These are phyloP conservation scores for Tuber indicum DNA, from an alignment of 495 filamentous ascomycete genomes.

Conservation along the genomic window DNA sequence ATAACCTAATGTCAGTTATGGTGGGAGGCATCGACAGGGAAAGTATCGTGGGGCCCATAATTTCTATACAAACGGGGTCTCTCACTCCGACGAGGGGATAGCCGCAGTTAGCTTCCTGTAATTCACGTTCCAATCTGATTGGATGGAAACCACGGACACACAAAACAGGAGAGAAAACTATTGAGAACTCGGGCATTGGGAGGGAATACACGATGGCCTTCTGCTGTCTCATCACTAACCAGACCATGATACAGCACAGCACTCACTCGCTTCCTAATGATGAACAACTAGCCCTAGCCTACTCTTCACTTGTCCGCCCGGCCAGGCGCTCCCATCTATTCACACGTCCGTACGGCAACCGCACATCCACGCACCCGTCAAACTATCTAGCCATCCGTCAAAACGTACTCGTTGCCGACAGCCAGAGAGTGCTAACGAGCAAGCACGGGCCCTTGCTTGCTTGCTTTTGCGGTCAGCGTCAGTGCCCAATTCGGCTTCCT, in stretches of 20 bases:
- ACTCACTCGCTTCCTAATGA: not conserved
- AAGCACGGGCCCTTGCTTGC: not conserved
- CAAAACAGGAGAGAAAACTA: not conserved
- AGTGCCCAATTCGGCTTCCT: not conserved
- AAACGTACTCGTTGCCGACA: not conserved
- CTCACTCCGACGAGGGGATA: not conserved
- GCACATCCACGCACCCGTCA: not conserved
- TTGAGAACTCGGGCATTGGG: not conserved
- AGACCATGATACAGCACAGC: not conserved
- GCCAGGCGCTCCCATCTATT: not conserved
- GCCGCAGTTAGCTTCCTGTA: not conserved
- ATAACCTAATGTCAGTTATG: not conserved
- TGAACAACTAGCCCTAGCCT: not conserved
- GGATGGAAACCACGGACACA: not conserved
- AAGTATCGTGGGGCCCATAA: not conserved
- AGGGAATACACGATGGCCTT: not conserved
- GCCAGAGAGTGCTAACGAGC: constrained; percentile 1
- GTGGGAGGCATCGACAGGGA: not conserved
- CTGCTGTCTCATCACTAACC: not conserved
- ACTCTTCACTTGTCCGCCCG: not conserved
- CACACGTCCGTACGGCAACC: not conserved
- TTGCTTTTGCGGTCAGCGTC: not conserved
- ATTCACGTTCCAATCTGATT: not conserved
- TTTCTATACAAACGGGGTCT: not conserved
- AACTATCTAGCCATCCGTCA: not conserved